Conservation (phyloP, 106 monocot genomes). For the Posidonia australis region DNA sequence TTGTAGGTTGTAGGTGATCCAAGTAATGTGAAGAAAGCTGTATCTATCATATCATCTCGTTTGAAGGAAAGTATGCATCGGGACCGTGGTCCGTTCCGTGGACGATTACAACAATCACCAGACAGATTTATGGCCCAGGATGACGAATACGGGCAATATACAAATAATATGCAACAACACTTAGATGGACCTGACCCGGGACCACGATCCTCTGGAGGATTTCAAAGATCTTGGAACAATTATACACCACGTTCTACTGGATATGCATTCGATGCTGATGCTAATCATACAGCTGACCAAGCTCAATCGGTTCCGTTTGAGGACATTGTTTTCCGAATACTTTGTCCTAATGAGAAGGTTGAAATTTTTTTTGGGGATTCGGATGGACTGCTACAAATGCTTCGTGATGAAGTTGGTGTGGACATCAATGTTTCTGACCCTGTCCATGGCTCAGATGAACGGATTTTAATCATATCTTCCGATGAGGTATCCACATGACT, state of each 20-base stretch:
- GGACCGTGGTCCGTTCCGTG: conserved; percentile 72
- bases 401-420: conserved; percentile 74
- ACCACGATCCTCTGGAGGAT: conserved; percentile 28
- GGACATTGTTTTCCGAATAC: conserved; percentile 68
- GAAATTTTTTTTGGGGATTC: conserved; percentile 38
- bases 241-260: conserved; percentile 31
- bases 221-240: conserved; percentile 31
- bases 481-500: conserved; percentile 47
- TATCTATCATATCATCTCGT: conserved; percentile 62
- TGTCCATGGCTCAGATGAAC: conserved; percentile 63
- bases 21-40: conserved; percentile 77
- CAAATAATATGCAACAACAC: conserved; percentile 17
- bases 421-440: conserved; percentile 62
- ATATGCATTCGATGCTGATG: conserved; percentile 51
- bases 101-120: conserved; percentile 50
- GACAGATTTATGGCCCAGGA: conserved; percentile 43
- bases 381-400: conserved; percentile 67
- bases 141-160: conserved; percentile 37
- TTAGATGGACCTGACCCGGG: conserved; percentile 51
- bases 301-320: conserved; percentile 32
- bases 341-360: conserved; percentile 79
- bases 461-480: conserved; percentile 60
- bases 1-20: conserved; percentile 79
- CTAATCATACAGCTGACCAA: conserved; percentile 20
- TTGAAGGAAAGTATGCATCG: conserved; percentile 93